Base-by-base conservation (phyloP, 2,329 filamentous ascomycete species). In the Colletotrichum musicola region DNA sequence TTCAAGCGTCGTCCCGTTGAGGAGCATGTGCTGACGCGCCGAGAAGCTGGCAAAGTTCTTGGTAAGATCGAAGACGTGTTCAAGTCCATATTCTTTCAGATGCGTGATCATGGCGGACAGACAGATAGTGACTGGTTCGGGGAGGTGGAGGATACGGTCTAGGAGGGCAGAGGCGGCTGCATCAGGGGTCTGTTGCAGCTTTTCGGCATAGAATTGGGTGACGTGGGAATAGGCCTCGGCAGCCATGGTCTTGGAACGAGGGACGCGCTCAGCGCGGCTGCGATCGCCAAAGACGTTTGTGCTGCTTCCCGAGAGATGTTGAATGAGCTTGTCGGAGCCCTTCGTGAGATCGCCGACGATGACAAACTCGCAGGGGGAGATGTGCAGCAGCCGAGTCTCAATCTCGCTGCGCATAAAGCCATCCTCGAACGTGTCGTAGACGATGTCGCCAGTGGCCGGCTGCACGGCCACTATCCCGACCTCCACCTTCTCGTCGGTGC, bases 11-110 rank as follows among this genome's bases (percentile, higher is more conserved):
- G 97, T 99, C 51, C 95, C 96, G 76, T 97, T 98, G 69, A 99
- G 84, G 4, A 98, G 85, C 96, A 99, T 98, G 76, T 98, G 95
- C 14, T 95, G 95, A 44, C 95, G 87, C 7, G 95, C 93, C 73
- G 93, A 97, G 81, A 99, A 99, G 2, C 94, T 94, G 73, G 97
- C 92, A 76, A 99, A 99, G 81, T 98, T 97, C 74, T 97, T 97
- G 1, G 96, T 98, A 50, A 99, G 83, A 75, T 97, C 92, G 74
- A 99, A 97, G 61, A 99, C 93, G 82, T 98, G 94, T 78, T 98
- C 92, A 20, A 99, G 85, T 0, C 94, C 94, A 77, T 98, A 99
- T 72, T 97, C 95, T 18, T 90, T 91, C 74, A 99, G 84, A 75
- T 99, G 95, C 1, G 88, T 93, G 74, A 99, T 98, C 95, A 99